Conservation (phyloP, 2,329 filamentous ascomycete species). For the Colletotrichum agaves region DNA sequence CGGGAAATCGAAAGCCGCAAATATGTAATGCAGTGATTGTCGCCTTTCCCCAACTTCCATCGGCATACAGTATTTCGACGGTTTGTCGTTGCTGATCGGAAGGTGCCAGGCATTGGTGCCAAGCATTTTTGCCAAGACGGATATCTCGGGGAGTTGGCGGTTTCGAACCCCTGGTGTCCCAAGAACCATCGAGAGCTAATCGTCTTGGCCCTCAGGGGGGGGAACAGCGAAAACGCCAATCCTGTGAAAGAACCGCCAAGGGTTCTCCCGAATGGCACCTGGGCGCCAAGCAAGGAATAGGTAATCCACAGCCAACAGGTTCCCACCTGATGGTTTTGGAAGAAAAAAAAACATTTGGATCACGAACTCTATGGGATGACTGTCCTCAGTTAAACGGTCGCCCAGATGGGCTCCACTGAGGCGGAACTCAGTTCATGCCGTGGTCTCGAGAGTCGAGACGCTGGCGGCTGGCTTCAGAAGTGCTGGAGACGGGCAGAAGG, state of each 20-base stretch:
- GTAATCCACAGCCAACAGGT: neutral
- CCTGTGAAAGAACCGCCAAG: neutral
- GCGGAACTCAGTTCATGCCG: neutral
- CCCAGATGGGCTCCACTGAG: neutral
- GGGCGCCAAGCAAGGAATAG: constrained; percentile 2
- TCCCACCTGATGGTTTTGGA: neutral
- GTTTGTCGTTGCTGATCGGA: neutral
- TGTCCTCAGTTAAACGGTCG: neutral
- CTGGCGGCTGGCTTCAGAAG: neutral
- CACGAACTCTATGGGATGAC: neutral
- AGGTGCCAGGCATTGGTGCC: too few species aligned
- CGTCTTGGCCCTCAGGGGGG: constrained; percentile 5
- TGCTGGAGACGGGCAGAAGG: neutral
- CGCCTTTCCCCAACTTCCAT: neutral
- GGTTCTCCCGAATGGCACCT: constrained; percentile 6
- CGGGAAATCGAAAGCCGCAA: neutral
- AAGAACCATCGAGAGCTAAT: constrained; percentile 13
- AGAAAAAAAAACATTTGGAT: neutral
- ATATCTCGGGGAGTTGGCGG: constrained; percentile 24
- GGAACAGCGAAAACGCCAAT: neutral
- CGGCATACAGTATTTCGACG: neutral
- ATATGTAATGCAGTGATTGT: neutral
- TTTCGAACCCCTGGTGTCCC: constrained; percentile 14
- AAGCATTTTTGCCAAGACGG: constrained; percentile 25
- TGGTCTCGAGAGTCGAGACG: too few species aligned